phyloP scores from a whole-genome alignment of 2,329 filamentous ascomycete genomes.

The Rhinocladiella similis region DNA sequence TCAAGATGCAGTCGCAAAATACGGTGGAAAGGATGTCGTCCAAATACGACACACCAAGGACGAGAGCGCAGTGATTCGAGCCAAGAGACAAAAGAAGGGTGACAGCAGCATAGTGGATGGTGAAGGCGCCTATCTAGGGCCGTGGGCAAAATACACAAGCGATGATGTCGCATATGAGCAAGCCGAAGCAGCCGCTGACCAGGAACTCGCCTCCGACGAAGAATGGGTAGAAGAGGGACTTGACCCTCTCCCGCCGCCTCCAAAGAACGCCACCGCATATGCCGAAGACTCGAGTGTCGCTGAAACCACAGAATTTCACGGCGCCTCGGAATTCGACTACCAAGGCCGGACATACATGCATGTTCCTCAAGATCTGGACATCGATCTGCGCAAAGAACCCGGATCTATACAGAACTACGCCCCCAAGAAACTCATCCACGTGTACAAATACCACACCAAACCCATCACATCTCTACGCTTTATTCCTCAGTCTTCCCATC shows the following conservation, averaged over 20 bases:
- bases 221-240: conserved; percentile 77
- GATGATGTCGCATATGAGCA: conserved; percentile 72
- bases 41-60: conserved; percentile 66
- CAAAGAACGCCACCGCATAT: conserved; percentile 53
- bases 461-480: conserved; percentile 87
- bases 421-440: conserved; percentile 89
- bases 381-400: conserved; percentile 78
- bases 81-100: conserved; percentile 82
- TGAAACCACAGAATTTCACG: conserved; percentile 88
- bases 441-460: conserved; percentile 82
- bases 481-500: conserved; percentile 82
- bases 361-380: conserved; percentile 83
- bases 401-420: conserved; percentile 86
- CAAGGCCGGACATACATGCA: conserved; percentile 98
- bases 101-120: conserved; percentile 82
- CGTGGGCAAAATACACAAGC: conserved; percentile 83
- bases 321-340: conserved; percentile 81
- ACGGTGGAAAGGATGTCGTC: conserved; percentile 54
- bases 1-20: conserved; percentile 44
- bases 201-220: conserved; percentile 73
- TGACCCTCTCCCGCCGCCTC: conserved; percentile 51
- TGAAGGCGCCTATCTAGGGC: conserved; percentile 83
- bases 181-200: conserved; percentile 65
- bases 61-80: conserved; percentile 64
- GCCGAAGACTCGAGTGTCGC: conserved; percentile 59